These are phyloP conservation scores for Metarhizium rileyi DNA, from an alignment of 2,329 filamentous ascomycete genomes.

Conservation along the genomic window DNA sequence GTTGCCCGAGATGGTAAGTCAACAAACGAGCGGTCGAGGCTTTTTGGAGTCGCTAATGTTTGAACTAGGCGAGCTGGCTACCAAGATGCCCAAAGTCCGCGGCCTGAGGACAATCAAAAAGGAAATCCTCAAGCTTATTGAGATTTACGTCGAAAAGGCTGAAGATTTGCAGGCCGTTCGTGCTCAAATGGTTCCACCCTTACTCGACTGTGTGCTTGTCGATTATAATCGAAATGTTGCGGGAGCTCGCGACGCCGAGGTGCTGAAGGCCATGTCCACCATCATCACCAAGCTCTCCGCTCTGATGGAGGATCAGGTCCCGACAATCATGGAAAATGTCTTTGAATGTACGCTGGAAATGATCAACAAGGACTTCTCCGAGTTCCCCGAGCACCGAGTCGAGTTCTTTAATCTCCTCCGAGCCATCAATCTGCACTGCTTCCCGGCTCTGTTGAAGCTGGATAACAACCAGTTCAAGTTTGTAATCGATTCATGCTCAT, in stretches of 20 bases:
- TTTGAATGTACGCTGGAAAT: slow-evolving; percentile 98
- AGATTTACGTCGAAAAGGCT: slow-evolving; percentile 95
- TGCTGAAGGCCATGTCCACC: slow-evolving; percentile 93
- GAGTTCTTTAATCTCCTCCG: slow-evolving; percentile 97
- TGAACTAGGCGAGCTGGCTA: slow-evolving; percentile 70
- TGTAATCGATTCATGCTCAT: slow-evolving; percentile 98
- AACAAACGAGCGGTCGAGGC: slow-evolving; percentile 11
- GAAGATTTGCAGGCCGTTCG: slow-evolving; percentile 93
- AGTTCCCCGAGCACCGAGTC: slow-evolving; percentile 97
- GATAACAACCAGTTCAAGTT: slow-evolving; percentile 98
- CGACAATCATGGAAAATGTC: slow-evolving; percentile 94
- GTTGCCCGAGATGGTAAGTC: slow-evolving; percentile 68
- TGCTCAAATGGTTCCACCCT: slow-evolving; percentile 86
- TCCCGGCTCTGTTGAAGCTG: slow-evolving; percentile 85
- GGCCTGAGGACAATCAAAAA: slow-evolving; percentile 98
- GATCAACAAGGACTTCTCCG: slow-evolving; percentile 99
- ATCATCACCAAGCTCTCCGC: slow-evolving; percentile 93
- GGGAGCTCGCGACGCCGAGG: slow-evolving; percentile 90
- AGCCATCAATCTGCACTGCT: slow-evolving; percentile 94
- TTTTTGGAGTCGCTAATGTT: not conserved
- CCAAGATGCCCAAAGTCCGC: slow-evolving; percentile 94
- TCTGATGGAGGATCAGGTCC: slow-evolving; percentile 97
- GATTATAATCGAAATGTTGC: slow-evolving; percentile 98
- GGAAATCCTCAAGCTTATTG: slow-evolving; percentile 95
- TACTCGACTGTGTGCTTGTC: slow-evolving; percentile 84